A percentile compares a stretch with the other conserved stretches of the same genome.
Conservation (phyloP, 1,284 basidiomycete species). For the Ceratobasidium sp. region DNA sequence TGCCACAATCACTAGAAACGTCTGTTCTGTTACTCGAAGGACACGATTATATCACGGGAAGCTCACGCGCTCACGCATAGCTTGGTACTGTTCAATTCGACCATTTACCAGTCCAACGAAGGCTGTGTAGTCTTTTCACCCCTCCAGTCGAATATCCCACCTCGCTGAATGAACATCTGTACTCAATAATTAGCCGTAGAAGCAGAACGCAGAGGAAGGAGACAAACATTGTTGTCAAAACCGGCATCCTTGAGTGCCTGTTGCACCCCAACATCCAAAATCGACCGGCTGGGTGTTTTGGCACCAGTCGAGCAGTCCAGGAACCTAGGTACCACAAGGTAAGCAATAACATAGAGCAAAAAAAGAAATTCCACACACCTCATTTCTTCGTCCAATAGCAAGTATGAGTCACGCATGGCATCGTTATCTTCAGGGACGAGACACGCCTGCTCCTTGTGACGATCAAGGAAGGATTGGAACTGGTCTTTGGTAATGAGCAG, state of each 20-base stretch:
- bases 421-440: constrained; percentile 61
- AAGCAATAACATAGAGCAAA: not conserved
- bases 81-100: too few species aligned
- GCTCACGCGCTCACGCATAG: too few species aligned
- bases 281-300: constrained; percentile 57
- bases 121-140: constrained; percentile 40
- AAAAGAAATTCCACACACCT: constrained; percentile 49
- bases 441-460: constrained; percentile 53
- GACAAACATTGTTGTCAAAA: constrained; percentile 55
- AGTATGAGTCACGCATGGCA: constrained; percentile 59
- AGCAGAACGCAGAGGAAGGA: not conserved
- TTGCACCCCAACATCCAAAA: constrained; percentile 59
- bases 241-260: constrained; percentile 58
- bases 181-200: not conserved
- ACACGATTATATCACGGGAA: too few species aligned
- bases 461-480: constrained; percentile 58
- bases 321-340: constrained; percentile 52
- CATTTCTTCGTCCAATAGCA: constrained; percentile 59
- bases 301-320: constrained; percentile 56
- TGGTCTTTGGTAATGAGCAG: constrained; percentile 58
- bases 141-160: constrained; percentile 59
- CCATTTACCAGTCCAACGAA: constrained; percentile 27
- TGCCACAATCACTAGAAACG: too few species aligned
- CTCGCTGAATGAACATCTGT: constrained; percentile 55
- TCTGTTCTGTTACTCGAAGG: too few species aligned